Percentiles rank a stretch among this genome's conserved stretches.
phyloP scores from a whole-genome alignment of 768 basidiomycete genomes.

The button mushroom (Agaricus bisporus) region DNA sequence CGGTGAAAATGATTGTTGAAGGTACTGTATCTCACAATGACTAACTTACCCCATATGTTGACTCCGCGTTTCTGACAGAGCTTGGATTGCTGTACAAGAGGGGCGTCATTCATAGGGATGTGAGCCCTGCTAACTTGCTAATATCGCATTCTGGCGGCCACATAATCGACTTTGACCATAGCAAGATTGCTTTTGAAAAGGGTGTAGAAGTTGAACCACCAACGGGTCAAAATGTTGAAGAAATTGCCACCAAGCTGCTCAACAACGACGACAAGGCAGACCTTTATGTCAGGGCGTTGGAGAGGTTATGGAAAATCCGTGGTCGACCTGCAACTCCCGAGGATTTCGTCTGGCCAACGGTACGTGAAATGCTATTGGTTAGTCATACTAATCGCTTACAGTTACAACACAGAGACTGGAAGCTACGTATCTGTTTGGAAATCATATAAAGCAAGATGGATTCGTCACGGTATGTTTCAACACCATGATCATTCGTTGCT shows the following conservation, averaged over 20 bases:
- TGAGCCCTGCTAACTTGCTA: neutral
- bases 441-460: neutral
- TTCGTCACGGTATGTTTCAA: neutral
- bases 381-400: neutral
- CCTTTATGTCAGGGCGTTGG: neutral
- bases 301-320: neutral
- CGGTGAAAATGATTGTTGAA: neutral
- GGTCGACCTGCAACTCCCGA: neutral
- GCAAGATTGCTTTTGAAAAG: neutral
- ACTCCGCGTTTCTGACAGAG: neutral
- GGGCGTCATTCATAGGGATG: neutral
- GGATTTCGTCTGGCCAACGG: neutral
- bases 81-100: neutral
- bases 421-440: neutral
- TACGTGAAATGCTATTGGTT: neutral
- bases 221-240: neutral
- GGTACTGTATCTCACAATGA: neutral
- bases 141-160: neutral
- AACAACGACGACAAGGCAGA: neutral
- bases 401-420: neutral
- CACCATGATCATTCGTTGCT: neutral
- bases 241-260: neutral
- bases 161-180: constrained; percentile 1
- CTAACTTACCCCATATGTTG: neutral
- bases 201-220: neutral